Percentiles rank a stretch among this genome's conserved stretches.
phyloP scores from a whole-genome alignment of 1,139 yeast genomes.

The Yamadazyma sp. region DNA sequence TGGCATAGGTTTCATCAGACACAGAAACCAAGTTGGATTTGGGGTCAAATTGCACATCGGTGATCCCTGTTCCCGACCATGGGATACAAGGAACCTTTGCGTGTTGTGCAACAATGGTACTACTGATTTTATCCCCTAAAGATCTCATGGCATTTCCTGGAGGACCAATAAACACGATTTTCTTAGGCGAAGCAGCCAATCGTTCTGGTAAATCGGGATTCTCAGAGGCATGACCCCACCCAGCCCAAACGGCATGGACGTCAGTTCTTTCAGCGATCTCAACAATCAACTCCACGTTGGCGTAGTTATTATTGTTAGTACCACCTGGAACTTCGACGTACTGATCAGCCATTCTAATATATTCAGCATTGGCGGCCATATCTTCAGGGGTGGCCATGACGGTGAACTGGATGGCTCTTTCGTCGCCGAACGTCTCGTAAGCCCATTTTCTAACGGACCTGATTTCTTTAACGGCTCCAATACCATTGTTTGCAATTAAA shows the following conservation, averaged over 20 bases:
- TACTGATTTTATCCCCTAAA: slow-evolving; percentile 95
- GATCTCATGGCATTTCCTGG: slow-evolving; percentile 98
- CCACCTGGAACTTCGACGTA: slow-evolving; percentile 99
- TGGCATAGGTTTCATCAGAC: slow-evolving; percentile 72
- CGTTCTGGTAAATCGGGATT: slow-evolving; percentile 92
- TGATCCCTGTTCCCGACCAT: slow-evolving; percentile 98
- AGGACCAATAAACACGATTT: slow-evolving; percentile 92
- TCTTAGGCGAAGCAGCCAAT: slow-evolving; percentile 86
- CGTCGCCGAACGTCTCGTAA: slow-evolving; percentile 95
- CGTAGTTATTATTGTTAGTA: slow-evolving; percentile 95
- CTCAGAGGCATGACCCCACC: slow-evolving; percentile 99
- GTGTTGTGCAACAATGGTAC: slow-evolving; percentile 98
- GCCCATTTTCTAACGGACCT: slow-evolving; percentile 98
- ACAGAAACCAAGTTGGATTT: slow-evolving; percentile 83
- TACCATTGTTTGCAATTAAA: slow-evolving; percentile 96
- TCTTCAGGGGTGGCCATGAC: slow-evolving; percentile 99
- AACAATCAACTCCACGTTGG: slow-evolving; percentile 94
- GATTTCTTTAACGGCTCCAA: slow-evolving; percentile 98
- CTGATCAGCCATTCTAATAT: slow-evolving; percentile 98
- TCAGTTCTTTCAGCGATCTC: slow-evolving; percentile 96
- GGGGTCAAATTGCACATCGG: slow-evolving; percentile 68
- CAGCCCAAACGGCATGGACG: slow-evolving; percentile 99
- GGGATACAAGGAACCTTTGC: slow-evolving; percentile 98
- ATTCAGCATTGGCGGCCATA: slow-evolving; percentile 93
- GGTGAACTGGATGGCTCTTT: slow-evolving; percentile 87